Conservation (phyloP, 306 rosid genomes). For the Quercus gilva region DNA sequence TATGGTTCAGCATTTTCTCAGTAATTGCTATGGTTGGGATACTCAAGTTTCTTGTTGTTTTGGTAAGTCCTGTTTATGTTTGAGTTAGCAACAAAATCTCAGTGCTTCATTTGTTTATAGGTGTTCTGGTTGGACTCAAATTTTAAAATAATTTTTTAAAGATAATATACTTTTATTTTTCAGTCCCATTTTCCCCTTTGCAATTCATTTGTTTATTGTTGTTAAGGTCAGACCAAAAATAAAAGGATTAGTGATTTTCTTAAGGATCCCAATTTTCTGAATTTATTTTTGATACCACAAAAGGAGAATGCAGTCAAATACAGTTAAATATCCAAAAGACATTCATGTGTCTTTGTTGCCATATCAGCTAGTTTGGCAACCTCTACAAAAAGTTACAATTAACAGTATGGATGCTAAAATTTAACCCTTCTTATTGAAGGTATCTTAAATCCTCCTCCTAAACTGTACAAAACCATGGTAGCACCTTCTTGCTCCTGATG, state of each 20-base stretch:
- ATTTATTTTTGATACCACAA: neutral
- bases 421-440: too few species aligned
- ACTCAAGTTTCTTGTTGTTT: slow-evolving; percentile 66
- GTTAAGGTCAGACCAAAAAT: neutral
- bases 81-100: slow-evolving; percentile 4
- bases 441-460: too few species aligned
- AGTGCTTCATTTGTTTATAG: neutral
- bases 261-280: neutral
- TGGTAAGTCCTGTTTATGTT: slow-evolving; percentile 56
- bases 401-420: too few species aligned
- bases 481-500: neutral
- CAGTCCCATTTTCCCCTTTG: neutral
- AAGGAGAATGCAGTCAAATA: too few species aligned
- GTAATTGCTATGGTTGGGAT: slow-evolving; percentile 79
- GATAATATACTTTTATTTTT: neutral
- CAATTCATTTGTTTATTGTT: neutral
- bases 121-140: slow-evolving; percentile 1
- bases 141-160: slow-evolving; percentile 1
- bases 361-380: too few species aligned
- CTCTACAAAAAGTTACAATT: too few species aligned
- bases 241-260: neutral
- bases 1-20: slow-evolving; percentile 90
- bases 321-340: too few species aligned
- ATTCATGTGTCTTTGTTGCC: too few species aligned
- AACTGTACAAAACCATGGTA: too few species aligned